Evolutionary conservation across 371 early-diverging fungal genomes (phyloP).

Genomic region (Choanephora cucurbitarum): DNA sequence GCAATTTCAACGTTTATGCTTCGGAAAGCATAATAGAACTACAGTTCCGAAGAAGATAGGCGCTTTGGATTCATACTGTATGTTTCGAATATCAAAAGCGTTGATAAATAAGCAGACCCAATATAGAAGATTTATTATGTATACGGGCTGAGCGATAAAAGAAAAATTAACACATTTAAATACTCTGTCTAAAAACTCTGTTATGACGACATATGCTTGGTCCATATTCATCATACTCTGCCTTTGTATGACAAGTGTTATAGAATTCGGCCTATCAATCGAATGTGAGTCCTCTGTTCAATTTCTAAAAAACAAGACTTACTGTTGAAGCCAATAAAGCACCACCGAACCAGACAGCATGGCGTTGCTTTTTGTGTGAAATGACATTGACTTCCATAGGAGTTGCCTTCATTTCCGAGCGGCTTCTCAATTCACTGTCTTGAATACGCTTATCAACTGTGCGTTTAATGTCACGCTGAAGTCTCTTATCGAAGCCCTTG

Average conservation of each 20-base stretch:
- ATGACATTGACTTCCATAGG: constrained; percentile 96
- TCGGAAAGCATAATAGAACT: no score
- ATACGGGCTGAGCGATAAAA: no score
- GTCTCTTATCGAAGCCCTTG: constrained; percentile 93
- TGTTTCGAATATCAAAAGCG: no score
- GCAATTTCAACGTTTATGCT: no score
- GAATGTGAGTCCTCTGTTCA: constrained; percentile 5
- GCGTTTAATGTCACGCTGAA: constrained; percentile 93
- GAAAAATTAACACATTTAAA: neutral
- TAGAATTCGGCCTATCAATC: constrained; percentile 79
- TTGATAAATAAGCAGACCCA: no score
- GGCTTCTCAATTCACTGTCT: constrained; percentile 71
- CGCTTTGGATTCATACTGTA: no score
- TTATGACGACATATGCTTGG: constrained; percentile 95
- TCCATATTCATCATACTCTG: constrained; percentile 97
- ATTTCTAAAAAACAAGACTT: constrained; percentile 21
- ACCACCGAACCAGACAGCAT: constrained; percentile 99
- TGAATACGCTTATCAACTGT: constrained; percentile 83
- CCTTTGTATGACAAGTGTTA: constrained; percentile 94
- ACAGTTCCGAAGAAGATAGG: no score
- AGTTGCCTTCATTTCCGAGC: constrained; percentile 60
- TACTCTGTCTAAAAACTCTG: constrained; percentile 75
- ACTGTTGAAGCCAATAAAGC: constrained; percentile 91
- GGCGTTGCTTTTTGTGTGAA: constrained; percentile 96
- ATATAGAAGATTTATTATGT: no score